Evolutionary conservation across 169 alveolate genomes (phyloP).

Genomic region (Eimeria tenella): DNA sequence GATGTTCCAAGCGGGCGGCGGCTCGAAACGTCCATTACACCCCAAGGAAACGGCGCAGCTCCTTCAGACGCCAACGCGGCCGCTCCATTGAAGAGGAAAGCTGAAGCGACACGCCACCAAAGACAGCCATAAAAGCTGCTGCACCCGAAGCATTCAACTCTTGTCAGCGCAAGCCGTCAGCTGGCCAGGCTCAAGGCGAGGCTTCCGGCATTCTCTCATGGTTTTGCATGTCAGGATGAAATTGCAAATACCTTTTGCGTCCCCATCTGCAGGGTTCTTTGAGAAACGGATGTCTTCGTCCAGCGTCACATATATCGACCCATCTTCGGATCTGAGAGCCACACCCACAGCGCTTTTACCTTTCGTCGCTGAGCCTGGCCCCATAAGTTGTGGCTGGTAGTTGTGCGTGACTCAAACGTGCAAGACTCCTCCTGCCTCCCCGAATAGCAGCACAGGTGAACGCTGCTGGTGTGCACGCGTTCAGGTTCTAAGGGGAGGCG

Average conservation of each 20-base stretch:
- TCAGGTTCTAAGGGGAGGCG: not conserved
- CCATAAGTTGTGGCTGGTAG: too few species aligned
- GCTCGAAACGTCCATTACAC: constrained; percentile 52
- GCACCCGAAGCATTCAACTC: not conserved
- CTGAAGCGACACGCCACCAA: not conserved
- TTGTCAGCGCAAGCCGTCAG: too few species aligned
- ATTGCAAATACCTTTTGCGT: not conserved
- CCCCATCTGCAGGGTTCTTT: constrained; percentile 16
- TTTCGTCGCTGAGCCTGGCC: too few species aligned
- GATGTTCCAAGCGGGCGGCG: not conserved
- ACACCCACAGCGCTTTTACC: not conserved
- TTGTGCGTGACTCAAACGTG: too few species aligned
- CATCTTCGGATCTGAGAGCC: constrained; percentile 49
- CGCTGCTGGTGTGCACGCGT: not conserved
- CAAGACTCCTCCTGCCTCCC: too few species aligned
- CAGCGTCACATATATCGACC: constrained; percentile 28
- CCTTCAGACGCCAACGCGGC: constrained; percentile 45
- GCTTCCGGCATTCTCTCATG: not conserved
- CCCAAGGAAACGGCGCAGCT: constrained; percentile 74
- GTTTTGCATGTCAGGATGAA: not conserved
- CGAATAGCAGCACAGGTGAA: too few species aligned
- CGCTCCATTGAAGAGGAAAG: constrained; percentile 21
- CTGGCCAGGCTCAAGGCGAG: not conserved
- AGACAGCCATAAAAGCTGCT: not conserved
- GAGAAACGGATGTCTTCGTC: constrained; percentile 76